Evolutionary conservation across 805 yeast genomes (phyloP).

Genomic region (Tetrapisispora iriomotensis): DNA sequence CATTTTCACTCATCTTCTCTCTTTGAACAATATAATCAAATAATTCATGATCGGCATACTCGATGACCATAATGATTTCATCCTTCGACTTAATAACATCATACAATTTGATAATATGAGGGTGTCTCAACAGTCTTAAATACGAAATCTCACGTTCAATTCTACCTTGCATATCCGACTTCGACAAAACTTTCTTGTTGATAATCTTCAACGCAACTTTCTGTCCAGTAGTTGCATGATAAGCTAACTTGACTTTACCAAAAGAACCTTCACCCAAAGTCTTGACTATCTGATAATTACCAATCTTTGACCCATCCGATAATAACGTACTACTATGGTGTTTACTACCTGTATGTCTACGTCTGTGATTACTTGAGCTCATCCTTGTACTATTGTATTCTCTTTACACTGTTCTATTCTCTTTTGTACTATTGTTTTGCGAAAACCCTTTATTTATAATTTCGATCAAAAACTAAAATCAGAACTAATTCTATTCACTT

Average conservation of each 20-base stretch:
- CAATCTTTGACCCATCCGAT: constrained; percentile 47
- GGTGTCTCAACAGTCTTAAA: constrained; percentile 79
- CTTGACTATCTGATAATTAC: constrained; percentile 87
- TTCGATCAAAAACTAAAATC: too few relatives aligned
- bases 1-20: constrained; percentile 86
- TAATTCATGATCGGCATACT: constrained; percentile 91
- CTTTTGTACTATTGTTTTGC: too few relatives aligned
- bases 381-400: neutral
- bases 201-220: constrained; percentile 89
- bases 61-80: constrained; percentile 95
- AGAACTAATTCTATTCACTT: too few relatives aligned
- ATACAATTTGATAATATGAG: constrained; percentile 89
- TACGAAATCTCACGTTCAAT: constrained; percentile 91
- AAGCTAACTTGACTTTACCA: constrained; percentile 90
- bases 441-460: too few relatives aligned
- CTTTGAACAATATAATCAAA: constrained; percentile 95
- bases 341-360: constrained; percentile 1
- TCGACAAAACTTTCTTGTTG: constrained; percentile 83
- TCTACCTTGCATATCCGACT: constrained; percentile 94
- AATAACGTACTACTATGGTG: constrained; percentile 5
- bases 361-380: constrained; percentile 4
- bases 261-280: constrained; percentile 95
- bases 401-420: neutral
- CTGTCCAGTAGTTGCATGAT: constrained; percentile 84
- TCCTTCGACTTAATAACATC: constrained; percentile 93